phyloP scores from a whole-genome alignment of 2,329 filamentous ascomycete species.

The Fonsecaea pedrosoi region DNA sequence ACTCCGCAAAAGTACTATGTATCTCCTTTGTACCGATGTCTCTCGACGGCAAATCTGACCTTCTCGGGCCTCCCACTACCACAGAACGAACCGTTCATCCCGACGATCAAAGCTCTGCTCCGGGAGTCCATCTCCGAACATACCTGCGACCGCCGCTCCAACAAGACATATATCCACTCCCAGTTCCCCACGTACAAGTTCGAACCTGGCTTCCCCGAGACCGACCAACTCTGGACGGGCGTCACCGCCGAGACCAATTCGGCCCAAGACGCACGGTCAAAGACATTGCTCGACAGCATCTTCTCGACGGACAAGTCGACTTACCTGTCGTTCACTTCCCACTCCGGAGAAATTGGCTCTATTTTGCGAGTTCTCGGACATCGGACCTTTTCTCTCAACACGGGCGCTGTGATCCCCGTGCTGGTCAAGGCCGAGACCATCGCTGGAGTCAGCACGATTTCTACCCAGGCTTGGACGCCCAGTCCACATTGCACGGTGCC shows the following conservation, averaged over 20 bases:
- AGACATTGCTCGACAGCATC: slow-evolving; percentile 60
- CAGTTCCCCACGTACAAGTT: slow-evolving; percentile 60
- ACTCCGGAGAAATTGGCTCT: slow-evolving; percentile 65
- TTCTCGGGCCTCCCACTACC: slow-evolving; percentile 59
- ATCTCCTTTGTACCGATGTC: slow-evolving; percentile 64
- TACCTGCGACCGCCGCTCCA: slow-evolving; percentile 65
- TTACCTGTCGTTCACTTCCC: slow-evolving; percentile 63
- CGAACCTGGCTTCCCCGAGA: slow-evolving; percentile 61
- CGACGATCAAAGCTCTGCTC: slow-evolving; percentile 64
- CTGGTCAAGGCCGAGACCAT: slow-evolving; percentile 52
- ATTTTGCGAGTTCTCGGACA: slow-evolving; percentile 57
- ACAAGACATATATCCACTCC: slow-evolving; percentile 54
- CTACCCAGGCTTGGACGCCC: slow-evolving; percentile 30
- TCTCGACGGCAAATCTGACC: slow-evolving; percentile 63
- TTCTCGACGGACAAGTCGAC: slow-evolving; percentile 56
- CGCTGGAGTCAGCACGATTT: slow-evolving; percentile 27
- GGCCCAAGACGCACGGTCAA: slow-evolving; percentile 56
- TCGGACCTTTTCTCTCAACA: slow-evolving; percentile 55
- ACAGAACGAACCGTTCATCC: slow-evolving; percentile 55
- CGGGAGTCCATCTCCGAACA: slow-evolving; percentile 67
- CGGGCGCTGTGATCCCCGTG: slow-evolving; percentile 60
- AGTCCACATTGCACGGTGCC: slow-evolving; percentile 36
- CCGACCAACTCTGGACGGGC: slow-evolving; percentile 61
- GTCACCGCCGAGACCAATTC: slow-evolving; percentile 57
- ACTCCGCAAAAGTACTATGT: slow-evolving; percentile 63